Evolutionary conservation across 108 stramenopile species (phyloP).

Genomic region (Pseudonitzschia multiseries): DNA sequence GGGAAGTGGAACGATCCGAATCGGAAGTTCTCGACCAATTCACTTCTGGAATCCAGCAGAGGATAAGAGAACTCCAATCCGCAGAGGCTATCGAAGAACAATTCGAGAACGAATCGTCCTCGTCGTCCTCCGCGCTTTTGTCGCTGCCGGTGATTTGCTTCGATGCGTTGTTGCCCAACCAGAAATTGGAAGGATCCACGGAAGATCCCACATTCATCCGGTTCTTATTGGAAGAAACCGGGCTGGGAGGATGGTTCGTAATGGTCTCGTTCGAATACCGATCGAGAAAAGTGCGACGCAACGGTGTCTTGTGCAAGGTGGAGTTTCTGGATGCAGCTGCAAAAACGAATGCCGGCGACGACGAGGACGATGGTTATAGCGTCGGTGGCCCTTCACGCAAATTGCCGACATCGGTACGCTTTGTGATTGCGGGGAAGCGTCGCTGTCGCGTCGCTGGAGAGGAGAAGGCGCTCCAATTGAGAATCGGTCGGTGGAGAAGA

Average conservation of each 20-base stretch:
- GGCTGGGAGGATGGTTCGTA: conserved; percentile 61
- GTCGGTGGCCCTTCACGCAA: background rate
- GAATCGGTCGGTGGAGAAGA: conserved; percentile 68
- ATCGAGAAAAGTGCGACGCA: conserved; percentile 45
- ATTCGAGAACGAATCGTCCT: conserved; percentile 5
- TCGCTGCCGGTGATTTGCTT: conserved; percentile 51
- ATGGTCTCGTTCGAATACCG: conserved; percentile 51
- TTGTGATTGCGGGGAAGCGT: conserved; percentile 42
- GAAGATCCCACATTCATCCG: conserved; percentile 59
- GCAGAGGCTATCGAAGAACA: conserved; percentile 22
- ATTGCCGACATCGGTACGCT: conserved; percentile 60
- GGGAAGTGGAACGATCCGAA: conserved; percentile 22
- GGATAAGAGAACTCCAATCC: conserved; percentile 17
- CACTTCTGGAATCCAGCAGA: background rate
- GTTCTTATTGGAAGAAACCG: conserved; percentile 39
- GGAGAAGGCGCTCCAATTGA: conserved; percentile 31
- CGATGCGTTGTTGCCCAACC: conserved; percentile 58
- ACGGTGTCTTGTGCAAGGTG: conserved; percentile 49
- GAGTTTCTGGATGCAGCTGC: conserved; percentile 45
- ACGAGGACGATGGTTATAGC: background rate
- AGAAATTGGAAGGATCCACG: conserved; percentile 51
- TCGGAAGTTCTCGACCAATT: background rate
- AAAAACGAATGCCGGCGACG: background rate
- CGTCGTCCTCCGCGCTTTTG: background rate
- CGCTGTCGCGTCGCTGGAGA: conserved; percentile 34